Conservation (phyloP, 441 rosid species). For the Jatropha multifida region DNA sequence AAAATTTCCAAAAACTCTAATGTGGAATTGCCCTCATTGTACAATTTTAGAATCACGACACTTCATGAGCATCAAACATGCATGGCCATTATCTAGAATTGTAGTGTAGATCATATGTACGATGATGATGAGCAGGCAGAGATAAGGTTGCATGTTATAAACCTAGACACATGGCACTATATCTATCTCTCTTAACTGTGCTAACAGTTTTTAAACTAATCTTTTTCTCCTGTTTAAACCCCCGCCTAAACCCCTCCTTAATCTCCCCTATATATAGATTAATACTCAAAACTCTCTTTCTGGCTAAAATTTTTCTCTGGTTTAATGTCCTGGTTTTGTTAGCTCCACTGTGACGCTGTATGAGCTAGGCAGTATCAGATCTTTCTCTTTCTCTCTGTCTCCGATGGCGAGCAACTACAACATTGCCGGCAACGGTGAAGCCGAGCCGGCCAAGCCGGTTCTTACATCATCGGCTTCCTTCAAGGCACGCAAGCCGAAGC, state of each 20-base stretch:
- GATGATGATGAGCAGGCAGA: neutral
- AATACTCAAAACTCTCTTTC: neutral
- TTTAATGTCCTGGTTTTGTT: neutral
- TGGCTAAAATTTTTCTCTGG: neutral
- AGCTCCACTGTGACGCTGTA: constrained; percentile 3
- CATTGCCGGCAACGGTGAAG: constrained; percentile 35
- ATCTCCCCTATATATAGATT: constrained; percentile 3
- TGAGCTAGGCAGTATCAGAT: constrained; percentile 21
- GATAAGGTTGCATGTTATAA: neutral
- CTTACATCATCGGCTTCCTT: constrained; percentile 41
- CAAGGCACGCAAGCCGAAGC: constrained; percentile 42
- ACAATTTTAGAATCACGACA: too few relatives aligned
- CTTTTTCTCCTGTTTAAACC: constrained; percentile 17
- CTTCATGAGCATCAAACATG: too few relatives aligned
- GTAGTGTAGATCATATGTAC: neutral
- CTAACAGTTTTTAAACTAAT: neutral
- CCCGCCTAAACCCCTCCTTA: constrained; percentile 41
- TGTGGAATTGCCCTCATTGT: too few relatives aligned
- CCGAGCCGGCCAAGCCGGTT: constrained; percentile 24
- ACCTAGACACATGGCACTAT: neutral
- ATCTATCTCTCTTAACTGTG: neutral
- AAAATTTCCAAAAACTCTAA: too few relatives aligned
- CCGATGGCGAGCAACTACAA: constrained; percentile 20
- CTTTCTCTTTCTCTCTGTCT: neutral
- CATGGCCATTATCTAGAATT: too few relatives aligned